Evolutionary conservation across 73 alveolate species (phyloP), one percentile per base, ranked within the genome.

Genomic region (Symbiodinium pilosum): DNA sequence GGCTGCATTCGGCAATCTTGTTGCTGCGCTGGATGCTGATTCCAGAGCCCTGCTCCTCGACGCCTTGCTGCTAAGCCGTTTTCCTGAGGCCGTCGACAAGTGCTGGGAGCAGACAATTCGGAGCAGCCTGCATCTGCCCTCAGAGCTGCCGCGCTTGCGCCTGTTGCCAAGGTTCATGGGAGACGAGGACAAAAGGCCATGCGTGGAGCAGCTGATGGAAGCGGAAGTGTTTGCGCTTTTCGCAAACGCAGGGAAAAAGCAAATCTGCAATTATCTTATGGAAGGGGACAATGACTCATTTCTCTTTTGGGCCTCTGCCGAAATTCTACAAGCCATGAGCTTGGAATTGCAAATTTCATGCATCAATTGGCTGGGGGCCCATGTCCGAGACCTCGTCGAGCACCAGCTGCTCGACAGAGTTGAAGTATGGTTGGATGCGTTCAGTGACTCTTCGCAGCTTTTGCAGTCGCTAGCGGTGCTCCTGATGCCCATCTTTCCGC

Each of bases 41-140:
- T 34, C 41, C 40, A 64, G 81, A 38, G 81, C 81, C 32, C 81
- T 64, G 24, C 81, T 64, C 3, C 38, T 64, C 3, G 81, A 64
- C 81, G 9, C 81, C 81, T 38, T 64, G 81, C 38, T 64, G 1
- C 38, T 20, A 28, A 20, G 39, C 2, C 81, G 38, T 34, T 38
- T 64, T 64, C 81, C 81, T 64, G 39, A 64, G 81, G 1, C 81
- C 30, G 81, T 64, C 41, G 81, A 64, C 39, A 64, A 32, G 30
- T 64, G 81, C 81, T 64, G 81, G 81, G 41, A 20, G 18, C 81
- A 64, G 34, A 64, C 81, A n/a, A 64, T 28, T 64, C 81, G 38
- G 81, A 64, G 38, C 81, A 64, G 81, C 81, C 24, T 64, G 40
- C 81, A 64, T 64, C 81, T 38, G 41, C 81, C 81, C 81, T 64